Evolutionary conservation across 805 yeast genomes (phyloP), one percentile per base, ranked within the genome.

Genomic region (Hanseniaspora pseudoguilliermondii): DNA sequence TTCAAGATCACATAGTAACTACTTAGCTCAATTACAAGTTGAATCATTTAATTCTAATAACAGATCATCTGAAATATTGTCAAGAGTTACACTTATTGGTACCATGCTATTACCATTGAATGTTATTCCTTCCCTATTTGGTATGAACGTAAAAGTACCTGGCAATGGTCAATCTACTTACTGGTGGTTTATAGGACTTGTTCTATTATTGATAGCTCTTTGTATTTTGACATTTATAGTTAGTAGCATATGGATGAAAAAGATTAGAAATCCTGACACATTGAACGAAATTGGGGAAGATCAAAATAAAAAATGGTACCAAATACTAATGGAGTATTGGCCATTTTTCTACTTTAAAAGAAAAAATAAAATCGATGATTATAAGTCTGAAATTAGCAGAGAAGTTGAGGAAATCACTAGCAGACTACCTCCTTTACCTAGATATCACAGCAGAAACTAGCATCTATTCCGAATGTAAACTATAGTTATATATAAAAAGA

Each of bases 61-160:
- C 65, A 82, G 82, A 61, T 89, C 86, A 40, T 89, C 96, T 1
- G 86, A 81, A 61, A 83, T 91, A 77, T 75, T 91, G 55, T 86
- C 96, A 35, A 85, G 86, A 65, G 95, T 90, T 27, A 90, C 98
- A 0, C 64, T 91, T 58, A 73, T 91, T 38, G 97, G 97, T 76
- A 89, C 97, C 0, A 75, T 91, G 63, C 73, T 91, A 34, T 84
- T 91, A 59, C 97, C 97, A 16, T 76, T 91, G 75, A 91, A 91
- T 67, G 73, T 91, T 57, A 77, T 91, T 47, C 88, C 97, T 2
- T 96, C 97, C 67, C 65, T 90, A 60, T 91, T 91, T 70, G 97
- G 97, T 64, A 91, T 91, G 98, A 91, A 91, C 69, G 97, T 91
- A 20, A 69, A 63, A 13, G 85, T 91, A 32, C 97, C 97, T 0